These are phyloP conservation scores for Gossypium bickii DNA, from an alignment of 345 rosid genomes.

Conservation along the genomic window DNA sequence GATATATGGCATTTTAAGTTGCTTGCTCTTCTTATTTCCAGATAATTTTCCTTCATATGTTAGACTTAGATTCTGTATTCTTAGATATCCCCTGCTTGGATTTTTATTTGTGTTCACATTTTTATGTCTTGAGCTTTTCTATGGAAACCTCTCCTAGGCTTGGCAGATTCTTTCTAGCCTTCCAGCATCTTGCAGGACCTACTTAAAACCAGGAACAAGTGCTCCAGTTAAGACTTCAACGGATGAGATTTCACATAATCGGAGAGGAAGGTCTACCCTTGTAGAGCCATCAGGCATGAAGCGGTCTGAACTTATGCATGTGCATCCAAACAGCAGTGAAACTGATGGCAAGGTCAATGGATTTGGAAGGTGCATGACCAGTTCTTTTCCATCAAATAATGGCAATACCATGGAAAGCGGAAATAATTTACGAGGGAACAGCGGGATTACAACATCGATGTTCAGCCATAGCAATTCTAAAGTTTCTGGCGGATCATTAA, in stretches of 20 bases:
- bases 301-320: constrained; percentile 21
- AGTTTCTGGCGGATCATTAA: constrained; percentile 27
- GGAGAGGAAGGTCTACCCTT: constrained; percentile 35
- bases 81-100: neutral
- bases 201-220: constrained; percentile 70
- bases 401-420: constrained; percentile 27
- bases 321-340: constrained; percentile 29
- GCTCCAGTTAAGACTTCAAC: constrained; percentile 36
- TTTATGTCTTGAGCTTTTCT: constrained; percentile 2
- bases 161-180: constrained; percentile 80
- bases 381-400: constrained; percentile 28
- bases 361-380: constrained; percentile 27
- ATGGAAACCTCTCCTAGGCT: constrained; percentile 55
- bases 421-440: constrained; percentile 22
- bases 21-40: neutral
- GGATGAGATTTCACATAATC: constrained; percentile 27
- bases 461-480: constrained; percentile 23
- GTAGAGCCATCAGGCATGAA: constrained; percentile 29
- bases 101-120: constrained; percentile 8
- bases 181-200: constrained; percentile 47
- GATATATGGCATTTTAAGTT: neutral
- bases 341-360: constrained; percentile 20
- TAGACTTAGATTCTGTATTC: constrained; percentile 6
- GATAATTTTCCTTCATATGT: neutral
- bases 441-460: constrained; percentile 29